phyloP scores from a whole-genome alignment of 345 rosid species.

The Nephelium lappaceum region DNA sequence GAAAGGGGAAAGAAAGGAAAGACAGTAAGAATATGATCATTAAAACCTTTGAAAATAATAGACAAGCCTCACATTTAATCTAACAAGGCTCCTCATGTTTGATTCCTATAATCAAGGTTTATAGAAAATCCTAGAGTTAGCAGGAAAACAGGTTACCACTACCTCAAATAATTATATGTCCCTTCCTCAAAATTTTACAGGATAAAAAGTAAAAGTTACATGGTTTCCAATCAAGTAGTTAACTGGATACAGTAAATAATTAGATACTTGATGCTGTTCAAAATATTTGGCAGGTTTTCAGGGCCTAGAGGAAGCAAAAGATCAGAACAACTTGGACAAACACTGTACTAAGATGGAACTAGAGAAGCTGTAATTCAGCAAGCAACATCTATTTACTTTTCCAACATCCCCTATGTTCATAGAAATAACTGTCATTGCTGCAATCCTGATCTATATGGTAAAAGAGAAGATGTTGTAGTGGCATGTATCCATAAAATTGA shows the following conservation, averaged over 20 bases:
- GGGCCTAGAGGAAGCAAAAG: background rate
- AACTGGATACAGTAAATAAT: background rate
- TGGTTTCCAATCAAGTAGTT: constrained; percentile 1
- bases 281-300: background rate
- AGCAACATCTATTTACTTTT: background rate
- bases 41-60: background rate
- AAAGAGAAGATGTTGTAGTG: background rate
- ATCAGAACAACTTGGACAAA: background rate
- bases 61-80: background rate
- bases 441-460: background rate
- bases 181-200: background rate
- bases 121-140: background rate
- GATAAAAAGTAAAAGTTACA: background rate
- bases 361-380: background rate
- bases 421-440: background rate
- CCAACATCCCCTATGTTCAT: background rate
- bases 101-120: background rate
- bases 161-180: background rate
- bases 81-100: background rate
- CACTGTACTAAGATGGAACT: background rate
- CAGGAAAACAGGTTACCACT: background rate
- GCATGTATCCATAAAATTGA: background rate
- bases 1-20: constrained; percentile 10
- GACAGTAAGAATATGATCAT: background rate
- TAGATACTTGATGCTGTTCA: background rate